phyloP scores from a whole-genome alignment of 306 rosid genomes.

The Rubus parviflorus region DNA sequence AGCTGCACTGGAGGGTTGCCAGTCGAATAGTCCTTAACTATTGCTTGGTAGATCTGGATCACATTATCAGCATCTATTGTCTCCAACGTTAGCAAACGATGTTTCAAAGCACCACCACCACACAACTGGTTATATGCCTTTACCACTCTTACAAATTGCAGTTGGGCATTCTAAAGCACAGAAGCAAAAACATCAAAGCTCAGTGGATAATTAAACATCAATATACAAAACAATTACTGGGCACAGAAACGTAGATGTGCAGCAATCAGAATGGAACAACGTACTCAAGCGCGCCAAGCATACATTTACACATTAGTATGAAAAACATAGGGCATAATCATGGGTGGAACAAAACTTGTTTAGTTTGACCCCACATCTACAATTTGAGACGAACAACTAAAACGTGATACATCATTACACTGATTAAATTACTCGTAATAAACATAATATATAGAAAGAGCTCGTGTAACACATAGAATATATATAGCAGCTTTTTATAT shows the following conservation, averaged over 20 bases:
- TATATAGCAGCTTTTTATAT: too few species aligned
- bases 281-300: not conserved
- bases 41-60: not conserved
- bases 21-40: not conserved
- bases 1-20: not conserved
- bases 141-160: not conserved
- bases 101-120: not conserved
- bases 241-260: too few species aligned
- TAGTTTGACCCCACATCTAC: too few species aligned
- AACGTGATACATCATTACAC: too few species aligned
- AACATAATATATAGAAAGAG: too few species aligned
- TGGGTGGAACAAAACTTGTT: too few species aligned
- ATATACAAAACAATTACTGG: not conserved
- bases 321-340: too few species aligned
- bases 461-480: too few species aligned
- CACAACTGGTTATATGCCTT: not conserved
- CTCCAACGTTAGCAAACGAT: not conserved
- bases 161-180: not conserved
- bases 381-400: too few species aligned
- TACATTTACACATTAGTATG: not conserved
- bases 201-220: not conserved
- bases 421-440: too few species aligned
- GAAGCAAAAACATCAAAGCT: not conserved
- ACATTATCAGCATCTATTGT: not conserved
- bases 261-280: not conserved